phyloP scores from a whole-genome alignment of 768 basidiomycete species.

The Chalciporus piperatus region DNA sequence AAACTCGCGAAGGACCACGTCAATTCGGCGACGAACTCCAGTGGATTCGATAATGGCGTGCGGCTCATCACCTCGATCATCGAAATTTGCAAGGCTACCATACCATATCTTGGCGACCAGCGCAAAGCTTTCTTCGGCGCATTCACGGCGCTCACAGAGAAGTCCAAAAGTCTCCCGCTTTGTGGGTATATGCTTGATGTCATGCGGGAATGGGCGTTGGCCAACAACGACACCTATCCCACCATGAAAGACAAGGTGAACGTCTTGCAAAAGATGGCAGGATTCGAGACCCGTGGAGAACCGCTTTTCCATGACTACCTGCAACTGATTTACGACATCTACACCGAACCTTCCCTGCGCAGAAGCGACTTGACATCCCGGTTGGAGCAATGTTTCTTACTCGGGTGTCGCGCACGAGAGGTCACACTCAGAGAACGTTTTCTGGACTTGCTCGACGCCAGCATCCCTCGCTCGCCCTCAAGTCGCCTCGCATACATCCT shows the following conservation, averaged over 20 bases:
- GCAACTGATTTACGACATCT: conserved; percentile 90
- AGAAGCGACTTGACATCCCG: conserved; percentile 92
- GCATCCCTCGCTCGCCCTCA: conserved; percentile 78
- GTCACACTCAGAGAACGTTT: conserved; percentile 76
- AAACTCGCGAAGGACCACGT: conserved; percentile 89
- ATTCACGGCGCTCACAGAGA: conserved; percentile 81
- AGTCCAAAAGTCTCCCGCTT: conserved; percentile 76
- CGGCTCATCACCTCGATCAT: conserved; percentile 74
- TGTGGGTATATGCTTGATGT: conserved; percentile 86
- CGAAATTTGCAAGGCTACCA: conserved; percentile 78
- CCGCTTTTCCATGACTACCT: conserved; percentile 78
- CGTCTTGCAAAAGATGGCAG: conserved; percentile 83
- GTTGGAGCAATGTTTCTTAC: conserved; percentile 88
- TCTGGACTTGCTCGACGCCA: conserved; percentile 85
- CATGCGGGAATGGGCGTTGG: conserved; percentile 85
- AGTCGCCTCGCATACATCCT: conserved; percentile 86
- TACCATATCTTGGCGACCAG: conserved; percentile 84
- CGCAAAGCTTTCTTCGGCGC: conserved; percentile 76
- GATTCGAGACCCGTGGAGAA: conserved; percentile 80
- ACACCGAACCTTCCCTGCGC: conserved; percentile 79
- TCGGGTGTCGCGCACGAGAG: conserved; percentile 87
- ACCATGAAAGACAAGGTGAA: conserved; percentile 95
- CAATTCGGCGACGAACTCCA: conserved; percentile 45
- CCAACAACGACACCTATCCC: conserved; percentile 80
- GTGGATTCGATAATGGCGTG: conserved; percentile 57